These are phyloP conservation scores for Desmodesmus armatus DNA, from an alignment of 139 green algal species.

Conservation along the genomic window DNA sequence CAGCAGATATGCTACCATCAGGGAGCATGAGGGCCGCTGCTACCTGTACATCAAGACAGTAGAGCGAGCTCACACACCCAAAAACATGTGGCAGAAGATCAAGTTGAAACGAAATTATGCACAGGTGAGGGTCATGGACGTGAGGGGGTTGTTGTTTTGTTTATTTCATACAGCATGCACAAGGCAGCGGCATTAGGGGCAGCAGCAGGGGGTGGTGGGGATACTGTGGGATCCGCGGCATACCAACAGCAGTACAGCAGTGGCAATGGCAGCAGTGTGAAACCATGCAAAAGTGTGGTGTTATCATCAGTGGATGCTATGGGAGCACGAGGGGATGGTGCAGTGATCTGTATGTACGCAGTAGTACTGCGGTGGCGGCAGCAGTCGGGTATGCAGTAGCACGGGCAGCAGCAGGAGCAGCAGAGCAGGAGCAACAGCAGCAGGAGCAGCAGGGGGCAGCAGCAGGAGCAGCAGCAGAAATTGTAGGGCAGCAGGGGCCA, in stretches of 20 bases:
- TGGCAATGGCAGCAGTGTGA: too few species aligned
- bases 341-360: too few species aligned
- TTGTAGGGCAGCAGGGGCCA: background rate
- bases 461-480: background rate
- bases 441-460: background rate
- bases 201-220: background rate
- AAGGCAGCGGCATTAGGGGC: background rate
- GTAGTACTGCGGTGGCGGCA: too few species aligned
- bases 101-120: slow-evolving; percentile 91
- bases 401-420: background rate
- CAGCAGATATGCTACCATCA: slow-evolving; percentile 94
- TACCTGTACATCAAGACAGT: slow-evolving; percentile 99
- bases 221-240: too few species aligned
- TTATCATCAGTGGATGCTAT: too few species aligned
- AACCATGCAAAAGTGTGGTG: too few species aligned
- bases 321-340: too few species aligned
- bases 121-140: slow-evolving; percentile 22
- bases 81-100: slow-evolving; percentile 96
- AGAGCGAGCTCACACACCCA: slow-evolving; percentile 95
- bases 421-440: background rate
- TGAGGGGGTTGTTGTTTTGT: background rate
- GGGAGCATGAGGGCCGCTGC: slow-evolving; percentile 77
- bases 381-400: background rate
- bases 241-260: too few species aligned
- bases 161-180: background rate